Base-by-base conservation (phyloP, 371 early-diverging fungal species). In the Rhizopus sp. region DNA sequence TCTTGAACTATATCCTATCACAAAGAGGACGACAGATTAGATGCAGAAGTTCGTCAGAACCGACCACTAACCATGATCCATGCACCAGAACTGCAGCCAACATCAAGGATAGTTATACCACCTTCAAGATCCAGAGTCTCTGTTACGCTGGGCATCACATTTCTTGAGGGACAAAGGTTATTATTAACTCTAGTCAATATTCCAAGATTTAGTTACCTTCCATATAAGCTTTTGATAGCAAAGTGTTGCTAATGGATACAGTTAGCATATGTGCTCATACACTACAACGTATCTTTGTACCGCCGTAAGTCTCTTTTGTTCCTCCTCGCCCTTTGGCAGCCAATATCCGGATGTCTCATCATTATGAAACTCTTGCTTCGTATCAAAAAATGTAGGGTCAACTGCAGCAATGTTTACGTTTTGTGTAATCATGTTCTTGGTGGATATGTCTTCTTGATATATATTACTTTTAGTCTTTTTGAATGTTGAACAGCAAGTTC, bases 11-110 rank as follows among this genome's bases (percentile, higher is more conserved):
- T 56, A 38, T 76, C 77, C 64, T 29, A 44, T 50, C 9, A 16
- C 12, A 46, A 30, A 31, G 29, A 46, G 23, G 2, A 23, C 23
- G 23, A 2, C 23, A 23, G 23, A 23, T 23, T 23, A 23, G 23
- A 23, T 23, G 23, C 23, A 23, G 23, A 23, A 23, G 23, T 23
- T 23, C 23, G 23, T 23, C 23, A 23, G 23, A 23, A 23, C 23
- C 23, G 23, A 23, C 2, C 23, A 23, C 13, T 47, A 44, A 63
- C 63, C 58, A 40, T 56, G 15, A 55, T 29, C 39, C 77, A 77
- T 17, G 77, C 71, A 37, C 77, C 77, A 30, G 73, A 59, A 31
- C 77, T 73, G 67, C 69, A 65, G 1, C 77, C 77, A 29, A 77
- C 65, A 41, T 77, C 77, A 1, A 77, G 41, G 10, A 73, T 64